These are phyloP conservation scores for Trichoderma endophyticum DNA, from an alignment of 2,329 filamentous ascomycete species.

Conservation along the genomic window DNA sequence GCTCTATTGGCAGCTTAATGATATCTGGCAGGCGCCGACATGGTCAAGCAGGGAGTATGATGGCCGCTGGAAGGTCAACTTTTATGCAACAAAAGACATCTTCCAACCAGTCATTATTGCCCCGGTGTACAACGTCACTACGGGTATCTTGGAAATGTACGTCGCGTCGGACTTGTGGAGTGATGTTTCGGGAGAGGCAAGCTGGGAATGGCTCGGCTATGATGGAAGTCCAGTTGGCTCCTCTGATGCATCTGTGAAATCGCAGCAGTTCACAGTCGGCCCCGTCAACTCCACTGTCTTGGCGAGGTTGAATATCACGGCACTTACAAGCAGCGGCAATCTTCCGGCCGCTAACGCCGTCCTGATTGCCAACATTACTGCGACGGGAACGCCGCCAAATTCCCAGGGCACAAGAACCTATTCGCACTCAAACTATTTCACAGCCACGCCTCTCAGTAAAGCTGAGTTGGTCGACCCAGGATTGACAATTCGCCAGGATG, in stretches of 20 bases:
- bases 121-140: not conserved
- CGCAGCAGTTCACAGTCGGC: not conserved
- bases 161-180: not conserved
- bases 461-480: not conserved
- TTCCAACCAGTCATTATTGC: slow-evolving; percentile 7
- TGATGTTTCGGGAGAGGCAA: not conserved
- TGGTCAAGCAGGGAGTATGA: slow-evolving; percentile 7
- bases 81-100: slow-evolving; percentile 7
- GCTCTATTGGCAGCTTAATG: slow-evolving; percentile 8
- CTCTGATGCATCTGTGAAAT: not conserved
- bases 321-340: not conserved
- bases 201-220: slow-evolving; percentile 8
- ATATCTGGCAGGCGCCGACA: slow-evolving; percentile 7
- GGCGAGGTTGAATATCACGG: not conserved
- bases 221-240: slow-evolving; percentile 1
- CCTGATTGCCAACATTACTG: not conserved
- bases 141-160: not conserved
- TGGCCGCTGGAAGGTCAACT: slow-evolving; percentile 4
- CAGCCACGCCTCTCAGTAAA: slow-evolving; percentile 6
- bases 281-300: slow-evolving; percentile 4
- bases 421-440: not conserved
- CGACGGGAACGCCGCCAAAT: not conserved
- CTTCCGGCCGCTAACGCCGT: not conserved
- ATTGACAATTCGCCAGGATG: not conserved
- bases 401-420: not conserved